These are phyloP conservation scores for Sporisorium iseilematis-ciliati DNA, from an alignment of 1,284 basidiomycete genomes.

Conservation along the genomic window DNA sequence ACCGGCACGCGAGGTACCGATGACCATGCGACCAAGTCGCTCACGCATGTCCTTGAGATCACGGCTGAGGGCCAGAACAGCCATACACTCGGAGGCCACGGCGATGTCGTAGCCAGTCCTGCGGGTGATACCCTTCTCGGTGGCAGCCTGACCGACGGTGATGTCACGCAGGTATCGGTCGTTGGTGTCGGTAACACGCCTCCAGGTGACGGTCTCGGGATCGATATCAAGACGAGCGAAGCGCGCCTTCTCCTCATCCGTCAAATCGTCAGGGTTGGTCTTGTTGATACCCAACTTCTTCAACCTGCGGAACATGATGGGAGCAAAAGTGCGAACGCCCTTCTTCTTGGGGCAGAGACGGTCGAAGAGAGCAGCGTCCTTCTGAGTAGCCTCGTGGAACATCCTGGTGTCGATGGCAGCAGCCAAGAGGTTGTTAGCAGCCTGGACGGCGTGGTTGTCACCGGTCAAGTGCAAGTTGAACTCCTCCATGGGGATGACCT, in stretches of 20 bases:
- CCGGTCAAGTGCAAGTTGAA: constrained; percentile 97
- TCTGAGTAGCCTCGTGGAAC: constrained; percentile 96
- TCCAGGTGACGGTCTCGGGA: constrained; percentile 91
- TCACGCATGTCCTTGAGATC: constrained; percentile 91
- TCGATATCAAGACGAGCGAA: constrained; percentile 96
- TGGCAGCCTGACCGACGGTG: constrained; percentile 88
- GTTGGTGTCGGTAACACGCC: constrained; percentile 95
- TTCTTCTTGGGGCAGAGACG: constrained; percentile 93
- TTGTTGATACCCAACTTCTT: constrained; percentile 96
- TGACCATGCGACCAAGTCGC: constrained; percentile 91
- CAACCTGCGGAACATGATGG: constrained; percentile 94
- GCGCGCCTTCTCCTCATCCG: constrained; percentile 87
- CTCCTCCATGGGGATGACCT: constrained; percentile 99
- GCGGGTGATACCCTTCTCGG: constrained; percentile 90
- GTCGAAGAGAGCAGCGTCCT: constrained; percentile 92
- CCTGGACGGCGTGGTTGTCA: constrained; percentile 97
- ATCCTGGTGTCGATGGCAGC: constrained; percentile 97
- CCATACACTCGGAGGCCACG: constrained; percentile 98
- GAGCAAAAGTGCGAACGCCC: constrained; percentile 92
- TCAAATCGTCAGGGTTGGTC: constrained; percentile 90
- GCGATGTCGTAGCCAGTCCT: constrained; percentile 95
- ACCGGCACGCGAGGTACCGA: constrained; percentile 91
- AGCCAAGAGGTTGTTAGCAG: constrained; percentile 96
- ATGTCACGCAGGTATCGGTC: constrained; percentile 96
- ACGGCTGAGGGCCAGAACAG: constrained; percentile 91